Percentiles rank a stretch among this genome's conserved stretches.
Conservation (phyloP, 805 yeast species). For the Diddensiella santjacobensis region DNA sequence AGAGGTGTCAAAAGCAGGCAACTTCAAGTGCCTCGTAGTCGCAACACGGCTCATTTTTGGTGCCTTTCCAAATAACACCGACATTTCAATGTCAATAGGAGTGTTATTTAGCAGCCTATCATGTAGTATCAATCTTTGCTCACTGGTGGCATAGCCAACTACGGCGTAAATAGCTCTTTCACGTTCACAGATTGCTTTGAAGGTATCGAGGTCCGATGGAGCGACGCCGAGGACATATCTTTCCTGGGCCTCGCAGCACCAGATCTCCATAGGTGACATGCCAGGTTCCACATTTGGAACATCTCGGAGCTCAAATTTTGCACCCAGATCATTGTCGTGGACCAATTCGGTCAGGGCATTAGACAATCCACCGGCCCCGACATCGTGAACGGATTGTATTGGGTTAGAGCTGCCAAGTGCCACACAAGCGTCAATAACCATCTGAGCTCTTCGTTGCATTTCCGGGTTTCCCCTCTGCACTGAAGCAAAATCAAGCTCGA, state of each 20-base stretch:
- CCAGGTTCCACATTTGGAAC: slow-evolving; percentile 91
- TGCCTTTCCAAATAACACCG: slow-evolving; percentile 91
- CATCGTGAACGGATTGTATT: slow-evolving; percentile 94
- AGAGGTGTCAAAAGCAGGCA: slow-evolving; percentile 31
- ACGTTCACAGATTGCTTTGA: slow-evolving; percentile 79
- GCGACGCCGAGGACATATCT: slow-evolving; percentile 93
- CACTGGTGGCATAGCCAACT: slow-evolving; percentile 90
- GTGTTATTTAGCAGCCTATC: slow-evolving; percentile 75
- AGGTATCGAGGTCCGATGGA: slow-evolving; percentile 65
- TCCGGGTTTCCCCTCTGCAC: slow-evolving; percentile 99
- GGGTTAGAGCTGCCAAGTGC: slow-evolving; percentile 74
- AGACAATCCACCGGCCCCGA: slow-evolving; percentile 98
- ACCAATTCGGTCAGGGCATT: slow-evolving; percentile 97
- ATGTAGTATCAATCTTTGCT: slow-evolving; percentile 73
- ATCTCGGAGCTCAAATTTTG: slow-evolving; percentile 84
- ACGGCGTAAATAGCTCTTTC: slow-evolving; percentile 96
- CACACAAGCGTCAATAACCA: slow-evolving; percentile 92
- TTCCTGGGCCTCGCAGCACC: slow-evolving; percentile 99
- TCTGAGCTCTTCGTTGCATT: slow-evolving; percentile 98
- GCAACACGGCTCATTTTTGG: slow-evolving; percentile 89
- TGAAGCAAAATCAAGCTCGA: slow-evolving; percentile 94
- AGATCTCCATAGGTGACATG: slow-evolving; percentile 98
- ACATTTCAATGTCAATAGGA: slow-evolving; percentile 95
- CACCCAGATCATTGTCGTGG: slow-evolving; percentile 96
- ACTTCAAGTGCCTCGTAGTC: slow-evolving; percentile 52